Conservation (phyloP, 495 filamentous ascomycete species). For the Darksidea phi region DNA sequence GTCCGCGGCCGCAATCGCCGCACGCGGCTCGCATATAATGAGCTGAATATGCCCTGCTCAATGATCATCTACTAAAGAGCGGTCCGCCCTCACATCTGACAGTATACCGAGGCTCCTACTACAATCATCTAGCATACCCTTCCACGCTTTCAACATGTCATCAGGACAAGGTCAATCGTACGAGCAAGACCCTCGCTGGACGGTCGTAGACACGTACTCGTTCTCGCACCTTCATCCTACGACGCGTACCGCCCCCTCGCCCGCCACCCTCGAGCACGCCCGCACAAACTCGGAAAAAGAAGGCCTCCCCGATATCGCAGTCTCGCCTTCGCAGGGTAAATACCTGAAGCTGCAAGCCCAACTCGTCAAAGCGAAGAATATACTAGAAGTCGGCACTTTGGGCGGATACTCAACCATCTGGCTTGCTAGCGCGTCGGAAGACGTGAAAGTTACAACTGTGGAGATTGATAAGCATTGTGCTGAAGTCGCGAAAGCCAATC, state of each 20-base stretch:
- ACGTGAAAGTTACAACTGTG: conserved; percentile 36
- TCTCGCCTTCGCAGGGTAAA: conserved; percentile 38
- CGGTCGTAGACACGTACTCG: conserved; percentile 32
- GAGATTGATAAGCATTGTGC: conserved; percentile 38
- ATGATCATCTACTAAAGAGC: neutral
- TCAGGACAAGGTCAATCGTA: conserved; percentile 7
- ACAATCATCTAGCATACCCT: too few species aligned
- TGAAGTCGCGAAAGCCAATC: conserved; percentile 36
- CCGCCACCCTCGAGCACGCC: conserved; percentile 27
- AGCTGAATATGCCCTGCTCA: neutral
- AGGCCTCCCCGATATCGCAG: conserved; percentile 40
- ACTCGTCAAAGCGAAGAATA: conserved; percentile 31
- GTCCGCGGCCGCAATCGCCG: conserved; percentile 1
- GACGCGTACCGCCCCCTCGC: conserved; percentile 6
- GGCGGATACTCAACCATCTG: conserved; percentile 43
- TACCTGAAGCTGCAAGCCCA: conserved; percentile 38
- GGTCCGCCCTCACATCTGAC: neutral
- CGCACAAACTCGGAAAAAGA: conserved; percentile 21
- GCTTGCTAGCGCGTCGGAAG: conserved; percentile 33
- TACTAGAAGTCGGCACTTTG: conserved; percentile 43
- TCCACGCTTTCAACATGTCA: neutral
- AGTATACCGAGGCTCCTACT: too few species aligned
- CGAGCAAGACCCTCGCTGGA: conserved; percentile 26
- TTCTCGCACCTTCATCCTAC: conserved; percentile 33
- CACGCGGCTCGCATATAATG: neutral